Percentiles rank a stretch among this genome's conserved stretches.
These are phyloP conservation scores for Sugiyamaella smithiae DNA, from an alignment of 805 yeast genomes.

Conservation along the genomic window DNA sequence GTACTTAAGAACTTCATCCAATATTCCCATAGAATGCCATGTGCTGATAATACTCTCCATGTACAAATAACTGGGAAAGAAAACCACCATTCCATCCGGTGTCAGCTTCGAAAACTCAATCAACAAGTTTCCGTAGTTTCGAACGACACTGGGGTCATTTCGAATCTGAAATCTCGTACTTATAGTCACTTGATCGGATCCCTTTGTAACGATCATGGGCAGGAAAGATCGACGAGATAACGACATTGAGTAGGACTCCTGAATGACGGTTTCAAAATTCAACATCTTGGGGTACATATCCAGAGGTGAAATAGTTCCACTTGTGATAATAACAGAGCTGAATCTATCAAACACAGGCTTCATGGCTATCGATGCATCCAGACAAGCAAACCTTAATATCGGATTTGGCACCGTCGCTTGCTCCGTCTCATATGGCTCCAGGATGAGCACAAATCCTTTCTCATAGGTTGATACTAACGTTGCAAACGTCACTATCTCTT, in stretches of 20 bases:
- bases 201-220: constrained; percentile 95
- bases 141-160: constrained; percentile 95
- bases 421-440: constrained; percentile 94
- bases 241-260: constrained; percentile 95
- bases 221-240: constrained; percentile 86
- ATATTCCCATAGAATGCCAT: constrained; percentile 98
- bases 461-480: constrained; percentile 95
- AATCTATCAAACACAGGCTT: constrained; percentile 95
- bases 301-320: constrained; percentile 96
- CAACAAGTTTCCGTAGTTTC: constrained; percentile 90
- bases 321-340: constrained; percentile 88
- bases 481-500: constrained; percentile 96
- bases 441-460: constrained; percentile 81
- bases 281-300: constrained; percentile 99
- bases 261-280: constrained; percentile 88
- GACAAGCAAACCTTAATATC: constrained; percentile 83
- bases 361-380: constrained; percentile 97
- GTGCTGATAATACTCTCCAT: constrained; percentile 97
- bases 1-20: constrained; percentile 98
- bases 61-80: constrained; percentile 93
- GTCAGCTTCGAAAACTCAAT: constrained; percentile 93
- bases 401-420: constrained; percentile 98
- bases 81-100: constrained; percentile 97
- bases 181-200: constrained; percentile 96
- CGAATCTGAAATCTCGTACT: constrained; percentile 95